Evolutionary conservation across 768 basidiomycete species (phyloP), one percentile per base, ranked within the genome.

Genomic region (Boletus sensibilis): DNA sequence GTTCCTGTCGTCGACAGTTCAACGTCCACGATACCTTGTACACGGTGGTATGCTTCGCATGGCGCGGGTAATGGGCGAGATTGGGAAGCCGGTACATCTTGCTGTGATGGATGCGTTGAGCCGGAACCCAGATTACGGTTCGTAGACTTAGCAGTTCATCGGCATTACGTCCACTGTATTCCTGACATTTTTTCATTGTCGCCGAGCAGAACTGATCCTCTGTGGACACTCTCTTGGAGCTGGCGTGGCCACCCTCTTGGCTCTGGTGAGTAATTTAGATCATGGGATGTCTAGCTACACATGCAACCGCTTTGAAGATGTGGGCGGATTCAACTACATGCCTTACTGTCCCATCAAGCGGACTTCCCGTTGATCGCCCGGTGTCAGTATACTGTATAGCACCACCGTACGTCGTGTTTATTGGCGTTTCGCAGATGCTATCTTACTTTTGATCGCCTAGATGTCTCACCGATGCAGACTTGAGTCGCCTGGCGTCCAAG

Each of bases 161-260:
- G 43, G 7, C 34, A 18, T 44, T 21, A 27, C 8, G 35, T 35
- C n/a, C 4, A 8, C 25, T n/a, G 23, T 37, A 20, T 56, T 50
- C 33, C 44, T 50, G 39, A 57, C 43, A 9, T 46, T 49, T 43
- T 35, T 37, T 57, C 39, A 29, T 57, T 42, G 21, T 47, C 14
- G 13, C 39, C 52, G 37, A 42, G 9, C 61, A 87, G 86, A 88
- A 55, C 75, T 94, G 25, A 82, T 92, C 13, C 72, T 94, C 39
- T 89, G 87, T 61, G 92, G 92, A 29, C 92, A 94, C 66, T 90
- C 88, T 69, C 80, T 93, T 3, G 92, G 92, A 18, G 90, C 90
- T 23, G 92, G 90, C 2, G 88, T 93, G 3, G 90, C 88, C 37
- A 81, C 82, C 3, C 75, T 93, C 27, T 75, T 92, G 40, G 90